phyloP scores from a whole-genome alignment of 176 grass and related monocot genomes.

The Triticum urartu region DNA sequence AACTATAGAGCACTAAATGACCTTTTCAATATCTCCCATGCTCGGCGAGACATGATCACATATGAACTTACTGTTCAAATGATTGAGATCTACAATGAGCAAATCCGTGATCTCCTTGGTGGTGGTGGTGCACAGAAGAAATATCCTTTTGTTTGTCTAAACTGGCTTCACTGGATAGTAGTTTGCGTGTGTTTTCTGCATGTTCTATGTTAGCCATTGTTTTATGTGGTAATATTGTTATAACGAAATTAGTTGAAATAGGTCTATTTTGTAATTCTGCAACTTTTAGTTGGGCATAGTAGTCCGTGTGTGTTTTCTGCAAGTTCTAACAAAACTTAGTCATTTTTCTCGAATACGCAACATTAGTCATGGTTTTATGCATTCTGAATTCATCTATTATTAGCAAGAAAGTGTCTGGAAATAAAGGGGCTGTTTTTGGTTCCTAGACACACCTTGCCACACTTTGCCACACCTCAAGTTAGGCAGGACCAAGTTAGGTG shows the following conservation, averaged over 20 bases:
- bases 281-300: background rate
- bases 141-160: slow-evolving; percentile 67
- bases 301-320: background rate
- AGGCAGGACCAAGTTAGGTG: too few relatives aligned
- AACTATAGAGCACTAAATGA: slow-evolving; percentile 89
- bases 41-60: slow-evolving; percentile 52
- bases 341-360: too few relatives aligned
- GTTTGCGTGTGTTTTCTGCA: slow-evolving; percentile 12
- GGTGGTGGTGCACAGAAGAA: slow-evolving; percentile 68
- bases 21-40: slow-evolving; percentile 70
- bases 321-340: background rate
- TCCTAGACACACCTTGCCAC: too few relatives aligned
- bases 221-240: slow-evolving; percentile 24
- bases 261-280: background rate
- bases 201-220: background rate
- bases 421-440: too few relatives aligned
- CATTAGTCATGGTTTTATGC: background rate
- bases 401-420: background rate
- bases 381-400: slow-evolving; percentile 2
- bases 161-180: background rate
- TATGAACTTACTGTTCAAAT: slow-evolving; percentile 93
- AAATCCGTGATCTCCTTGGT: slow-evolving; percentile 81
- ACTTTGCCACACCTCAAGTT: too few relatives aligned
- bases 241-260: background rate
- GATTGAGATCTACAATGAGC: slow-evolving; percentile 97